Conservation (phyloP, 164 flowering plant species). For the Berberis vulgaris region DNA sequence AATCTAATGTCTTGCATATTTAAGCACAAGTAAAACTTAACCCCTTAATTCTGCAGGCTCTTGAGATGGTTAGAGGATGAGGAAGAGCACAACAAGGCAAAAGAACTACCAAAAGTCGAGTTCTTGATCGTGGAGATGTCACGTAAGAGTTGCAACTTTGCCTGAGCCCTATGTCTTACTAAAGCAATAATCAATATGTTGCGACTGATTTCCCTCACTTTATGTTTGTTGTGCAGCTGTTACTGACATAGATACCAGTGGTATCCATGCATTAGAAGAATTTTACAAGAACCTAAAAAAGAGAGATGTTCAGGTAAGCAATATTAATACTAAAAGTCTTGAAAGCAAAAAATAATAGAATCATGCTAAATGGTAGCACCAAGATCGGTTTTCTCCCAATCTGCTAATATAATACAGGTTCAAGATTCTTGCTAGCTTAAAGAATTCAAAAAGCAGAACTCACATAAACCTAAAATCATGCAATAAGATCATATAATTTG, state of each 20-base stretch:
- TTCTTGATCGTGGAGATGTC: conserved; percentile 76
- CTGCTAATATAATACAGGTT: no score
- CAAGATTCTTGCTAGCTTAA: no score
- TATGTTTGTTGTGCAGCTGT: conserved; percentile 50
- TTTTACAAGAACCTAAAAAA: conserved; percentile 49
- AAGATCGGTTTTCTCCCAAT: no score
- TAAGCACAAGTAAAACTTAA: no score
- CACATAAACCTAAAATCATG: background rate
- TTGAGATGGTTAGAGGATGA: conserved; percentile 70
- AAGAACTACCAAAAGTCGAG: conserved; percentile 29
- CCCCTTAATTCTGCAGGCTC: conserved; percentile 31
- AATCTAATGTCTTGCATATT: background rate
- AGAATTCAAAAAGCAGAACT: background rate
- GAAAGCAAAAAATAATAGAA: background rate
- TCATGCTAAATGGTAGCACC: background rate
- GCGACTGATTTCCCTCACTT: background rate
- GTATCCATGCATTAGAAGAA: conserved; percentile 77
- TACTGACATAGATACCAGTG: conserved; percentile 85
- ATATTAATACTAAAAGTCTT: background rate
- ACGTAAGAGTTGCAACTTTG: conserved; percentile 30
- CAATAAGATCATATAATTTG: background rate
- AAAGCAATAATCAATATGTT: no score
- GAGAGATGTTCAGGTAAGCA: conserved; percentile 52
- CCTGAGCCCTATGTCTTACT: background rate
- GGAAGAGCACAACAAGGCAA: conserved; percentile 39